Base-by-base conservation (phyloP, 2,329 filamentous ascomycete species). In the Acrocalymma vagum region DNA sequence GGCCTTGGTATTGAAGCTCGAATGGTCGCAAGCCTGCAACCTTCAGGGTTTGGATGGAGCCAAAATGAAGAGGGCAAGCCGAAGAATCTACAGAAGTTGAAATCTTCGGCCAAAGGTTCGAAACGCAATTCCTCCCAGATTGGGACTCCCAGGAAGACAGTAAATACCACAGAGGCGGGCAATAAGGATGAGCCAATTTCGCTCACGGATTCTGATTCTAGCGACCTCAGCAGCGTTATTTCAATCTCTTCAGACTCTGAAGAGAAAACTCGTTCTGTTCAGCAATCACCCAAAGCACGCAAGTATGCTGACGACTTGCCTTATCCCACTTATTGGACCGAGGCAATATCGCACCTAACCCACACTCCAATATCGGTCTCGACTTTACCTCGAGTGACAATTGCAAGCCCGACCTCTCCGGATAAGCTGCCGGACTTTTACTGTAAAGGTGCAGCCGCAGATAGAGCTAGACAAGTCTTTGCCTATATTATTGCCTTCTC, bases 301-400 rank as follows among this genome's bases (percentile, higher is more conserved):
- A 60, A 63, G 38, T 88, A 86, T 56, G 90, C 95, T 55, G 77
- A 79, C 14, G 91, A 95, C 53, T 77, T 96, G 18, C 82, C 85
- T 3, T 94, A 86, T 52, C 92, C 94, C 1, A 87, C 88, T 34
- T 97, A 97, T 67, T 99, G 94, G 94, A 87, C 88, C 0, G 94
- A 99, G 67, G 87, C 89, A 3, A 76, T 94, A 2, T 96, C 92
- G 0, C 87, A 90, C 2, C 78, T 90, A 3, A 93, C 89, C 0
- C 83, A 89, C 38, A 89, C 83, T 32, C 91, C 88, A 41, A 79
- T 94, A 7, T 80, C 91, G 0, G 86, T 96, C 3, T 92, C 96
- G 42, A 79, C 89, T 14, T 43, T 70, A n/a, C 60, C 67, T 90
- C 5, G 81, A 20, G 69, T 55, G n/a, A 36, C 59, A 20, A 53